These are phyloP conservation scores for Ustilago curta DNA, from an alignment of 1,284 basidiomycete species.

Conservation along the genomic window DNA sequence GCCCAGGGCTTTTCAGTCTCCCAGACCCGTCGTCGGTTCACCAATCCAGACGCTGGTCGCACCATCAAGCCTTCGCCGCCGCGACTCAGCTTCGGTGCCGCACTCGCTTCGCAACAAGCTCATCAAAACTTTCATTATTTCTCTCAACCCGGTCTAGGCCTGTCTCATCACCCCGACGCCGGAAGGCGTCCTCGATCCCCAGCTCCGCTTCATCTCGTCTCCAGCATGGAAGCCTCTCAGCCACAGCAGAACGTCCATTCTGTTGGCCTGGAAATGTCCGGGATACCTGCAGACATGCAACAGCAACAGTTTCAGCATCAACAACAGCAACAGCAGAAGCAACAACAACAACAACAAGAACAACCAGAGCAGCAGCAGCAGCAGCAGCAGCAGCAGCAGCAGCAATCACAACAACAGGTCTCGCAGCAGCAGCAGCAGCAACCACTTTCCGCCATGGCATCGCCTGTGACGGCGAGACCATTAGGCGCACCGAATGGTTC, in stretches of 20 bases:
- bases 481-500: neutral
- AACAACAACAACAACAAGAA: conserved; percentile 24
- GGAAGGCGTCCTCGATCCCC: conserved; percentile 41
- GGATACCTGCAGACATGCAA: conserved; percentile 24
- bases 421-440: conserved; percentile 23
- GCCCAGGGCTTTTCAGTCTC: conserved; percentile 18
- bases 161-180: conserved; percentile 21
- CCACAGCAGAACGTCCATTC: conserved; percentile 31
- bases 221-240: conserved; percentile 29
- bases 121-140: conserved; percentile 21
- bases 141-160: conserved; percentile 10
- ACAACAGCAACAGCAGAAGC: conserved; percentile 25
- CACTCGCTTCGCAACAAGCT: conserved; percentile 14
- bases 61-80: conserved; percentile 20
- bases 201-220: conserved; percentile 19
- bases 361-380: conserved; percentile 11
- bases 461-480: conserved; percentile 26
- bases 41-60: conserved; percentile 27
- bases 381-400: conserved; percentile 17
- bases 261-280: conserved; percentile 16
- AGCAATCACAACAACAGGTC: neutral
- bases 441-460: conserved; percentile 12
- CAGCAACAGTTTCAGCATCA: conserved; percentile 35
- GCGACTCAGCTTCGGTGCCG: conserved; percentile 36
- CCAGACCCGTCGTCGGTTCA: conserved; percentile 35